Conservation (phyloP, 805 yeast genomes). For the Schizosaccharomyces japonicus region DNA sequence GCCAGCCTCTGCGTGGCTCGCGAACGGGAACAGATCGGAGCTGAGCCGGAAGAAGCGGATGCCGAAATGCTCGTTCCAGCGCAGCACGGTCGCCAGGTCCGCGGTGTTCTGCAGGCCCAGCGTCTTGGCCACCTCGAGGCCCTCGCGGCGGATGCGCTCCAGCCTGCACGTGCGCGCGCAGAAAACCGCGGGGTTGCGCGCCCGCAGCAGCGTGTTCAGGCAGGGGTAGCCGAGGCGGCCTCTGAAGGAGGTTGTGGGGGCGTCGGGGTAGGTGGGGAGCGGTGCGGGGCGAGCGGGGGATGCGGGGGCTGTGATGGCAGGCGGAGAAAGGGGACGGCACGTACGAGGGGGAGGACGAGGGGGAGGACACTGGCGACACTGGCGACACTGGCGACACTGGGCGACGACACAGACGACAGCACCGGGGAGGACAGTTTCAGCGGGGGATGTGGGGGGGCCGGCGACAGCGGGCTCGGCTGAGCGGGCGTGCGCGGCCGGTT, state of each 20-base stretch:
- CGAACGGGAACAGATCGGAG: constrained; percentile 4
- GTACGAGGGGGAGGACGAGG: too few relatives aligned
- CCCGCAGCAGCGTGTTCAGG: not conserved
- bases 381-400: too few relatives aligned
- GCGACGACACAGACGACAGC: too few relatives aligned
- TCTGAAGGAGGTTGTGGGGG: not conserved
- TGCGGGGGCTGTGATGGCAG: too few relatives aligned
- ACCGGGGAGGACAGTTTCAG: too few relatives aligned
- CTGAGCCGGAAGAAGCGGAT: constrained; percentile 3
- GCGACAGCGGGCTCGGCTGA: too few relatives aligned
- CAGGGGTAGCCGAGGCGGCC: constrained; percentile 4
- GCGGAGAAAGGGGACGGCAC: too few relatives aligned
- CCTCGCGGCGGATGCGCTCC: not conserved
- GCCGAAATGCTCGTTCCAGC: constrained; percentile 4
- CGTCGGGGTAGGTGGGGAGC: too few relatives aligned
- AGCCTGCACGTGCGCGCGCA: constrained; percentile 5
- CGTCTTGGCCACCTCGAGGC: not conserved
- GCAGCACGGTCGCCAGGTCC: not conserved
- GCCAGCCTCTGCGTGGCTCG: constrained; percentile 4
- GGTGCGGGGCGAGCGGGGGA: too few relatives aligned
- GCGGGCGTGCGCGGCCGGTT: too few relatives aligned
- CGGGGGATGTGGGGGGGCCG: too few relatives aligned
- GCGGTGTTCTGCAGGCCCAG: not conserved
- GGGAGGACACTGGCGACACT: too few relatives aligned
- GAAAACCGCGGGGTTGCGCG: not conserved